These are phyloP conservation scores for Trichoderma koningiopsis DNA, from an alignment of 2,329 filamentous ascomycete genomes.

Conservation along the genomic window DNA sequence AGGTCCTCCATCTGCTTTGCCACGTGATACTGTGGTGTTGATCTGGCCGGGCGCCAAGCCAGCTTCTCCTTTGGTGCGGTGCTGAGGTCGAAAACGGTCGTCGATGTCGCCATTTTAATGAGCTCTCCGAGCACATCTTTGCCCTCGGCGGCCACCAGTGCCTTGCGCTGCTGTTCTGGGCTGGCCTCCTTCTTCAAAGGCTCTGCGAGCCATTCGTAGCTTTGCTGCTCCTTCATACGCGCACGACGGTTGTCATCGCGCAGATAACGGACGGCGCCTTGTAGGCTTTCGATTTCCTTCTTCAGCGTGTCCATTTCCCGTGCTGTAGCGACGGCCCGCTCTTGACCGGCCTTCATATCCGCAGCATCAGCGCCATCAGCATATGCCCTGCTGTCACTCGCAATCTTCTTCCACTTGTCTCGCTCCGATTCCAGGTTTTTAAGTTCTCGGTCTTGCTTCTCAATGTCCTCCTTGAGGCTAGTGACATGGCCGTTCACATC, in stretches of 20 bases:
- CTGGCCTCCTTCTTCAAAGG: constrained; percentile 55
- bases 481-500: constrained; percentile 53
- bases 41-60: constrained; percentile 66
- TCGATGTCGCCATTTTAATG: constrained; percentile 59
- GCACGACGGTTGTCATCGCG: constrained; percentile 67
- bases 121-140: constrained; percentile 66
- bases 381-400: constrained; percentile 61
- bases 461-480: constrained; percentile 63
- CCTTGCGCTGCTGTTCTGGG: constrained; percentile 52
- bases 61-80: constrained; percentile 60
- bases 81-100: constrained; percentile 62
- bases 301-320: constrained; percentile 73
- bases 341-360: constrained; percentile 60
- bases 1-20: constrained; percentile 67
- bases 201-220: constrained; percentile 62
- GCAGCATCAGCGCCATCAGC: constrained; percentile 55
- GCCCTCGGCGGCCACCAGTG: constrained; percentile 61
- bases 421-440: constrained; percentile 65
- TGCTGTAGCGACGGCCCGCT: constrained; percentile 68
- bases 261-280: constrained; percentile 68
- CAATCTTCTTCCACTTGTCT: constrained; percentile 72
- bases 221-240: constrained; percentile 57
- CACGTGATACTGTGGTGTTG: constrained; percentile 67
- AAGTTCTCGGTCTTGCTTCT: constrained; percentile 68
- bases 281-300: constrained; percentile 65